Conservation (phyloP, 345 rosid species). For the Rubroshorea leprosula region DNA sequence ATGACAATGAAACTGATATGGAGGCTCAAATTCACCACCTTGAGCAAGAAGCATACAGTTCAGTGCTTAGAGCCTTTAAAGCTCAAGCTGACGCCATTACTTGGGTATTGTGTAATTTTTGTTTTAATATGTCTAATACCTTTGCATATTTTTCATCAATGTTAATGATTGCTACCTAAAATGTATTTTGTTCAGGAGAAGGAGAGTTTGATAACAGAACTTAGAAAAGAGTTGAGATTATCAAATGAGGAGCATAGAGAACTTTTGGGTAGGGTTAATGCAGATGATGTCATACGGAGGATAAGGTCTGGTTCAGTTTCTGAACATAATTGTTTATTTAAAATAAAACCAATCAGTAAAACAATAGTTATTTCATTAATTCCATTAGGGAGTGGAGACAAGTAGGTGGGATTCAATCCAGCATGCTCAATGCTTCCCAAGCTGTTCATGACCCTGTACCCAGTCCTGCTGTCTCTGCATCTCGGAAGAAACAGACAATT, state of each 20-base stretch:
- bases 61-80: conserved; percentile 85
- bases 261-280: conserved; percentile 69
- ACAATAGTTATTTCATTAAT: conserved; percentile 15
- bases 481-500: conserved; percentile 71
- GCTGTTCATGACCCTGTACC: conserved; percentile 58
- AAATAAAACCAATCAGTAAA: conserved; percentile 10
- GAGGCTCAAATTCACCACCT: conserved; percentile 82
- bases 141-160: conserved; percentile 24
- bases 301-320: conserved; percentile 47
- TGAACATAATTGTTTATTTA: conserved; percentile 4
- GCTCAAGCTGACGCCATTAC: conserved; percentile 95
- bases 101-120: conserved; percentile 49
- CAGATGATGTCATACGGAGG: conserved; percentile 59
- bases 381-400: conserved; percentile 85
- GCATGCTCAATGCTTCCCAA: conserved; percentile 43
- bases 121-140: conserved; percentile 16
- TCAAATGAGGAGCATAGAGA: conserved; percentile 87
- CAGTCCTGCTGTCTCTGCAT: conserved; percentile 73
- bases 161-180: conserved; percentile 30
- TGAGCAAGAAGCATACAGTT: conserved; percentile 78
- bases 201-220: conserved; percentile 78
- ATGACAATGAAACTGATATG: conserved; percentile 75
- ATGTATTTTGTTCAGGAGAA: conserved; percentile 66
- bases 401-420: conserved; percentile 54
- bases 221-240: conserved; percentile 75